Percentiles rank a stretch among this genome's conserved stretches.
Conservation (phyloP, 495 filamentous ascomycete species). For the Xylaria grammica region DNA sequence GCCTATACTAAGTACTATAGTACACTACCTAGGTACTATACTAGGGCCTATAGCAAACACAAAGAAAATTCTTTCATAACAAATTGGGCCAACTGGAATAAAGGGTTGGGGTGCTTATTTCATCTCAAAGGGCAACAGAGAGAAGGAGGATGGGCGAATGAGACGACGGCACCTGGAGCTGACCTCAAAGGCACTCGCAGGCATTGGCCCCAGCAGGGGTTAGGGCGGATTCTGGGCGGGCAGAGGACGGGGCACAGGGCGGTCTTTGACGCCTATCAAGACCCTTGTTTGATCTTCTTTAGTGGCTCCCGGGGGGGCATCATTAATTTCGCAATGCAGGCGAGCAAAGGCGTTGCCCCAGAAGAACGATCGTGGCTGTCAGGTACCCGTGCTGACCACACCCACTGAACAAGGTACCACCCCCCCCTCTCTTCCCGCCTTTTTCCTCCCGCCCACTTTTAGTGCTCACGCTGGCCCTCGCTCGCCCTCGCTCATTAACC, state of each 20-base stretch:
- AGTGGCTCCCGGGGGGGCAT: conserved; percentile 15
- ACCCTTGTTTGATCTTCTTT: conserved; percentile 4
- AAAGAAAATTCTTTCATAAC: not conserved
- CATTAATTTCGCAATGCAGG: conserved; percentile 22
- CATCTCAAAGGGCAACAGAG: conserved; percentile 18
- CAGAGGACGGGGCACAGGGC: not conserved
- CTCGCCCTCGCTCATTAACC: not conserved
- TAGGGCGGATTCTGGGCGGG: not conserved
- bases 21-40: not conserved
- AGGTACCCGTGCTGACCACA: conserved; percentile 22
- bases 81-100: not conserved
- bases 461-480: too few relatives aligned
- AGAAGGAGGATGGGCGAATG: conserved; percentile 7
- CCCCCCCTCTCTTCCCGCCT: conserved; percentile 1
- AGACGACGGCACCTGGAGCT: not conserved
- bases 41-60: not conserved
- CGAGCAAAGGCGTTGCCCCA: conserved; percentile 18
- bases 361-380: conserved; percentile 20
- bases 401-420: not conserved
- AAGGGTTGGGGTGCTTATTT: not conserved
- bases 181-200: not conserved
- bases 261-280: conserved; percentile 13
- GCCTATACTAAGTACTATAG: too few relatives aligned
- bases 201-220: not conserved
- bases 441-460: not conserved